These are phyloP conservation scores for Colletotrichum chrysophilum DNA, from an alignment of 2,329 filamentous ascomycete genomes.

Conservation along the genomic window DNA sequence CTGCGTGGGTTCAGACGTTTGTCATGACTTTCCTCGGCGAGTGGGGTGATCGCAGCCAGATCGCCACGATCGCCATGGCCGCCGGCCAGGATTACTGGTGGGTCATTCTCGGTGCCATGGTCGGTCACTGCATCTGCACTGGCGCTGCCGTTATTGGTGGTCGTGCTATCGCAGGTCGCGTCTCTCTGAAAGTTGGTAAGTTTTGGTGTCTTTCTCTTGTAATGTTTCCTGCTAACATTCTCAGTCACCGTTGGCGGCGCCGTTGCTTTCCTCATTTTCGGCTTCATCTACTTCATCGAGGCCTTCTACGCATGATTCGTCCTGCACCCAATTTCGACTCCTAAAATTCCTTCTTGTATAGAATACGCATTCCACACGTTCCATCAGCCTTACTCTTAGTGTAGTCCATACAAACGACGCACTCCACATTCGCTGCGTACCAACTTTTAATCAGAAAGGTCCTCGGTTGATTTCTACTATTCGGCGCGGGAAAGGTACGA, in stretches of 20 bases:
- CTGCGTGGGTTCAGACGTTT: constrained; percentile 98
- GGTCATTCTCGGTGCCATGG: constrained; percentile 88
- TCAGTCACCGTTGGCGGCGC: constrained; percentile 92
- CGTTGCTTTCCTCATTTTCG: constrained; percentile 87
- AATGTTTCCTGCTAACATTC: constrained; percentile 26
- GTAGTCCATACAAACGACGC: not conserved
- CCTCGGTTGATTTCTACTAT: not conserved
- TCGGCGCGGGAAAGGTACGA: not conserved
- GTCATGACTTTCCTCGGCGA: constrained; percentile 98
- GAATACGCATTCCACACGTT: not conserved
- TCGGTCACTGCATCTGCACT: constrained; percentile 89
- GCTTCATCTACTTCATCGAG: constrained; percentile 89
- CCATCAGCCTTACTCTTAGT: not conserved
- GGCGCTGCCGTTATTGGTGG: constrained; percentile 91
- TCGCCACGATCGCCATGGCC: constrained; percentile 98
- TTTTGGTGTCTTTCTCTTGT: constrained; percentile 32
- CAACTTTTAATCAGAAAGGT: not conserved
- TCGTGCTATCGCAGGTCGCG: constrained; percentile 87
- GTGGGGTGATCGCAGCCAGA: constrained; percentile 97
- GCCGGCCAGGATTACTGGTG: constrained; percentile 99
- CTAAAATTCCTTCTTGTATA: constrained; percentile 4
- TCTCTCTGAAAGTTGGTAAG: constrained; percentile 96
- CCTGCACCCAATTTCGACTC: not conserved
- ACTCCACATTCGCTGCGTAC: not conserved
- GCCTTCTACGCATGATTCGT: constrained; percentile 63